Conservation (phyloP, 495 filamentous ascomycete species). For the Penicilliopsis zonata region DNA sequence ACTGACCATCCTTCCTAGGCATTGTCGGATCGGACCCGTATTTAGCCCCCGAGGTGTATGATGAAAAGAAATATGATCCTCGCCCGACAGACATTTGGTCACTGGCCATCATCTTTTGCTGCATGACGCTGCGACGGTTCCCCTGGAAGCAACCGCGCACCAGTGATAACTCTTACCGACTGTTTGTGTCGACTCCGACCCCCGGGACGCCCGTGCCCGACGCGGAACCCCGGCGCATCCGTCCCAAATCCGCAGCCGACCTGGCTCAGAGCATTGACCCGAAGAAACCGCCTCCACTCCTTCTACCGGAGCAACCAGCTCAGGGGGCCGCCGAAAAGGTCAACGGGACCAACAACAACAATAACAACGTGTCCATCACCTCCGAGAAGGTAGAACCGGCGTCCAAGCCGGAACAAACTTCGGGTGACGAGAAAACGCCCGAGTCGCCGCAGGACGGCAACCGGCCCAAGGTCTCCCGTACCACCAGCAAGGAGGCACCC, state of each 20-base stretch:
- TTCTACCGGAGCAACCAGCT: constrained; percentile 2
- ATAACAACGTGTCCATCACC: too few relatives aligned
- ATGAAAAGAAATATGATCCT: constrained; percentile 88
- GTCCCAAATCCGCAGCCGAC: constrained; percentile 26
- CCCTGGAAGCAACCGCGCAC: constrained; percentile 94
- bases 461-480: constrained; percentile 17
- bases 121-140: constrained; percentile 92
- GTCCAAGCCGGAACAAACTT: constrained; percentile 7
- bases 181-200: constrained; percentile 71
- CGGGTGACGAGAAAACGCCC: constrained; percentile 10
- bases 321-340: background rate
- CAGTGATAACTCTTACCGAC: constrained; percentile 86
- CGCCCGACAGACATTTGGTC: constrained; percentile 96
- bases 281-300: constrained; percentile 4
- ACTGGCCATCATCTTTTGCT: constrained; percentile 95
- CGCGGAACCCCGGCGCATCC: constrained; percentile 25
- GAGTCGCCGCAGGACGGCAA: constrained; percentile 8
- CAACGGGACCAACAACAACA: too few relatives aligned
- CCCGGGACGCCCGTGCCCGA: constrained; percentile 39
- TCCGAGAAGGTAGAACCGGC: constrained; percentile 2
- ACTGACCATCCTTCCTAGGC: constrained; percentile 39
- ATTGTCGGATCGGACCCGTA: constrained; percentile 98
- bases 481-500: constrained; percentile 40
- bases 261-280: constrained; percentile 13
- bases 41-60: constrained; percentile 92